These are phyloP conservation scores for Croton laevigatus DNA, from an alignment of 441 rosid species.

Conservation along the genomic window DNA sequence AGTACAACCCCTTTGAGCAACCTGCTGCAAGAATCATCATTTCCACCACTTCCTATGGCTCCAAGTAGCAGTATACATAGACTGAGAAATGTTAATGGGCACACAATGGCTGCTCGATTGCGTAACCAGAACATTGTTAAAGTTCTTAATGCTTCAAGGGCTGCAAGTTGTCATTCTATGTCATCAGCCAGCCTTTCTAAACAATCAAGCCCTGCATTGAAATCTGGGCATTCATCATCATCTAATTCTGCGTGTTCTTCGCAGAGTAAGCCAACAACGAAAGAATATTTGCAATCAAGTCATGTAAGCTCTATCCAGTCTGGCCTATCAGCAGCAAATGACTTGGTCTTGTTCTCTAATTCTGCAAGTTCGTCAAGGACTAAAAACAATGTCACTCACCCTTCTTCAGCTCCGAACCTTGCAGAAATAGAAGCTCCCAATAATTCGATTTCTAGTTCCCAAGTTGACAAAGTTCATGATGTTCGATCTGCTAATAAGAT, in stretches of 20 bases:
- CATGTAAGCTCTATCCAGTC: constrained; percentile 5
- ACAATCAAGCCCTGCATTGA: constrained; percentile 8
- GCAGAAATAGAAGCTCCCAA: constrained; percentile 17
- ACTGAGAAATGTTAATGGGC: constrained; percentile 28
- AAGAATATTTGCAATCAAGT: constrained; percentile 2
- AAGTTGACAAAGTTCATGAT: constrained; percentile 32
- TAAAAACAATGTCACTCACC: constrained; percentile 23
- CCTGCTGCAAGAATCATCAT: constrained; percentile 61
- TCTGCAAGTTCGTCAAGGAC: constrained; percentile 29
- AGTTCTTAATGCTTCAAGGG: constrained; percentile 28
- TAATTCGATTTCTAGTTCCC: constrained; percentile 11
- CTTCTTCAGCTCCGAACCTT: constrained; percentile 29
- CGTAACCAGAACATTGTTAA: constrained; percentile 23
- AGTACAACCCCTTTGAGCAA: constrained; percentile 32
- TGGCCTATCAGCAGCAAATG: constrained; percentile 2
- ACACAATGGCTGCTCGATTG: constrained; percentile 36
- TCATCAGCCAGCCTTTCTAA: constrained; percentile 15
- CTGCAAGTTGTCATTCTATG: constrained; percentile 17
- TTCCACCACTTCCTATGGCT: constrained; percentile 61
- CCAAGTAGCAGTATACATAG: constrained; percentile 39
- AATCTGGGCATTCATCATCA: constrained; percentile 1
- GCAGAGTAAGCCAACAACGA: not conserved
- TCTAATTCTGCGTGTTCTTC: not conserved
- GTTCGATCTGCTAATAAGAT: constrained; percentile 42
- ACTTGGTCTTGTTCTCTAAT: constrained; percentile 12